Percentiles rank a stretch among this genome's conserved stretches.
These are phyloP conservation scores for Eucalyptus tenuipes DNA, from an alignment of 345 rosid genomes.

Conservation along the genomic window DNA sequence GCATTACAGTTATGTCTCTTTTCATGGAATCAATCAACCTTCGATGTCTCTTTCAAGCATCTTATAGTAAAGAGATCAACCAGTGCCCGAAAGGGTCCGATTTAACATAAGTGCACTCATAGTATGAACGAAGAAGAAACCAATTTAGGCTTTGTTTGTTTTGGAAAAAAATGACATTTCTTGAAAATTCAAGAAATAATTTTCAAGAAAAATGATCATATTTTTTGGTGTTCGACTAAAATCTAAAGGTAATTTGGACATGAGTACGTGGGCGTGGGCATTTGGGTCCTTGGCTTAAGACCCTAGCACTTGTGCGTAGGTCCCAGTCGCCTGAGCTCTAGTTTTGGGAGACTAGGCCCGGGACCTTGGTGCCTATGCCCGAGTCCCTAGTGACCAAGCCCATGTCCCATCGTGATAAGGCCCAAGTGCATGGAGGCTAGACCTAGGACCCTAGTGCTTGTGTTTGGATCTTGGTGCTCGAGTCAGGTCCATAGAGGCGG, in stretches of 20 bases:
- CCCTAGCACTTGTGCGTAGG: fast-evolving
- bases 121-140: not conserved
- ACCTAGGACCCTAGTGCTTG: fast-evolving
- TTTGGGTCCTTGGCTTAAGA: not conserved
- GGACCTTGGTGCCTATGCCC: not conserved
- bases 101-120: not conserved
- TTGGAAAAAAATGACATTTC: fast-evolving
- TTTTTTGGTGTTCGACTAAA: fast-evolving
- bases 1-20: not conserved
- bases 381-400: fast-evolving
- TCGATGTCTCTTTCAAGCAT: not conserved
- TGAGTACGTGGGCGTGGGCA: not conserved
- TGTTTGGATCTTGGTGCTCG: not conserved
- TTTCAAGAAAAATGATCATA: fast-evolving
- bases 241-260: not conserved
- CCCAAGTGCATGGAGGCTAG: not conserved
- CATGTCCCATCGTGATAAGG: not conserved
- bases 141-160: fast-evolving
- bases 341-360: fast-evolving
- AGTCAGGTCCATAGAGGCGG: fast-evolving
- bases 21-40: not conserved
- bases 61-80: not conserved
- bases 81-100: too few species aligned
- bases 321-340: fast-evolving
- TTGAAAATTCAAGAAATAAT: not conserved